Conservation (phyloP, 352 stramenopile genomes). For the Phytophthora citrophthora region DNA sequence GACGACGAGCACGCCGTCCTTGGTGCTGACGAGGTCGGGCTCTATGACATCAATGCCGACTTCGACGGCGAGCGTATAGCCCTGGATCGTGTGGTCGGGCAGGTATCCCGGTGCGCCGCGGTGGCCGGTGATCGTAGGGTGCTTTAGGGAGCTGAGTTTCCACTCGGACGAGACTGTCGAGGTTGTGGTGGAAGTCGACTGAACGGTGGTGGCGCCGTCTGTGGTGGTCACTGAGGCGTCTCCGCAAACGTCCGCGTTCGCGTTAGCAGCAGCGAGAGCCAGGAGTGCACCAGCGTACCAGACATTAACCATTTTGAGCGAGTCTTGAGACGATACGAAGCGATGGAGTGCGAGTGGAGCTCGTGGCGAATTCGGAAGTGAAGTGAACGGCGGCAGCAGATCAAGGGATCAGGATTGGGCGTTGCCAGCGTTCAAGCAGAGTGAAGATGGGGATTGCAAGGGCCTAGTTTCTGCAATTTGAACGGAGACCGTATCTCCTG, state of each 20-base stretch:
- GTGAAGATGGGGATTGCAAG: conserved; percentile 21
- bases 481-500: conserved; percentile 22
- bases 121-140: conserved; percentile 78
- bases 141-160: conserved; percentile 42
- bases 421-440: conserved; percentile 1
- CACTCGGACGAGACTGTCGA: conserved; percentile 19
- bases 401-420: conserved; percentile 19
- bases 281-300: conserved; percentile 39
- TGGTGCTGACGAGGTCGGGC: conserved; percentile 90
- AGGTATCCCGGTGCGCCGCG: conserved; percentile 90
- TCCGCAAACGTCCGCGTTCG: conserved; percentile 34
- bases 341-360: neutral
- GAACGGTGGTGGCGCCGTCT: conserved; percentile 2
- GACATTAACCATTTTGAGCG: conserved; percentile 52
- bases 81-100: conserved; percentile 90
- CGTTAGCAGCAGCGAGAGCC: conserved; percentile 28
- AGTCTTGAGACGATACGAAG: conserved; percentile 9
- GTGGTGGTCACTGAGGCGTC: conserved; percentile 41
- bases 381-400: conserved; percentile 17
- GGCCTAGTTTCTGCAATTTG: conserved; percentile 22
- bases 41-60: conserved; percentile 93
- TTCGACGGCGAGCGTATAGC: conserved; percentile 91
- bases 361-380: conserved; percentile 32
- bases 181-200: conserved; percentile 20
- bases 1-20: conserved; percentile 82